Base-by-base conservation (phyloP, 768 basidiomycete genomes). In the Naganishia onofrii region DNA sequence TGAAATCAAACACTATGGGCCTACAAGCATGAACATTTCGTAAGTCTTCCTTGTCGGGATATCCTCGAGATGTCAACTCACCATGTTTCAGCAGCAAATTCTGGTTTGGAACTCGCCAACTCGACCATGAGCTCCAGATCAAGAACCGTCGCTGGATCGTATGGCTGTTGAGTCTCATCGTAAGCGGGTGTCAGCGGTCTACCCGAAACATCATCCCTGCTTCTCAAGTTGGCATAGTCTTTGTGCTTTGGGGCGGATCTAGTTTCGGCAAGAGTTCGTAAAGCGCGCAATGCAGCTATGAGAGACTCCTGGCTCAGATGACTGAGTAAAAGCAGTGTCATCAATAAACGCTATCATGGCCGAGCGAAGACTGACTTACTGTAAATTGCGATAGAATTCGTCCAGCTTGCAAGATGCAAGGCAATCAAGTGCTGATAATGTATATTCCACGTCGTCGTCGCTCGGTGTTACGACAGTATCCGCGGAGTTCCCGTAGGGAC, bases 81-180 rank as follows among this genome's bases (percentile, higher is more conserved):
- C 95, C 96, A 99, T 51, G 92, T 85, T 54, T 98, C 93, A 68
- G 89, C 89, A 31, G 97, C 89, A 74, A 89, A 85, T 70, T 88
- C 86, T 9, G 88, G 86, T 1, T 89, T 86, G 70, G 91, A 88
- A 72, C 86, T 88, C 1, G 90, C 85, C 48, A 98, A 87, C 80
- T 92, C 95, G 73, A 92, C 88, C 89, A 97, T 95, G 60, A 88
- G 91, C 81, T 99, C 96, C 71, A 98, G 81, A 44, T 98, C 87
- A 82, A 97, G 95, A 0, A 96, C 89, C 9, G 93, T 91, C 3
- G 93, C 91, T 13, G 96, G 93, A 78, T 99, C 96, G 75, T 98
- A 99, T 12, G 94, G 88, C 10, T 95, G 82, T 63, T 88, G 85
- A 66, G 85, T 76, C 12, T 80, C 80, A 38, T 72, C 71, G 36